phyloP scores from a whole-genome alignment of 2,329 filamentous ascomycete species.

The Aspergillus intermedius region DNA sequence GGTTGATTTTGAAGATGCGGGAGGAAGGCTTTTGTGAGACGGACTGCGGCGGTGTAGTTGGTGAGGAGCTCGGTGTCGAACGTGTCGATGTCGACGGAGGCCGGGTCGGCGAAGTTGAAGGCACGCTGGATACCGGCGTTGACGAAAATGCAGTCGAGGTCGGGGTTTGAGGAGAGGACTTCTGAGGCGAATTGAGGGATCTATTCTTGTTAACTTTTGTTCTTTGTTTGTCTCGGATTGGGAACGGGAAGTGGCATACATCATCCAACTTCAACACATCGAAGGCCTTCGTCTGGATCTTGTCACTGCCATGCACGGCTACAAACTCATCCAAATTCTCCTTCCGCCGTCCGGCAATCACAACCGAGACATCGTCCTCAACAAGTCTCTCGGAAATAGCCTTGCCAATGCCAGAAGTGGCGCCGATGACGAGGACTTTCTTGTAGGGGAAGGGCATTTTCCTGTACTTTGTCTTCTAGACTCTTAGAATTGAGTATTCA shows the following conservation, averaged over 20 bases:
- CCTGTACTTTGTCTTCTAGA: not conserved
- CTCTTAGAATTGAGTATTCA: not conserved
- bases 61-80: conserved; percentile 44
- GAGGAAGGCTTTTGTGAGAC: conserved; percentile 46
- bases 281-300: conserved; percentile 40
- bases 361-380: conserved; percentile 41
- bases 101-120: conserved; percentile 45
- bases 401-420: conserved; percentile 40
- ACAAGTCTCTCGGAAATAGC: conserved; percentile 47
- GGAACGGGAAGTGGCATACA: conserved; percentile 20
- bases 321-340: conserved; percentile 47
- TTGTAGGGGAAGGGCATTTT: conserved; percentile 44
- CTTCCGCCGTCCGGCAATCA: conserved; percentile 47
- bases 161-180: conserved; percentile 39
- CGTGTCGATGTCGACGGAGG: conserved; percentile 39
- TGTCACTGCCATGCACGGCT: conserved; percentile 40
- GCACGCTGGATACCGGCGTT: conserved; percentile 50
- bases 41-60: conserved; percentile 46
- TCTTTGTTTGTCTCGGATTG: not conserved
- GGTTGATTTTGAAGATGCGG: conserved; percentile 44
- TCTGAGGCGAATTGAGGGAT: conserved; percentile 15
- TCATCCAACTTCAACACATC: conserved; percentile 47
- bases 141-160: conserved; percentile 48
- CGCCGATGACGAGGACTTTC: conserved; percentile 50
- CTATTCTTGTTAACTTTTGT: conserved; percentile 1